Evolutionary conservation across 2,329 filamentous ascomycete species (phyloP).

Genomic region (Fusarium sacchari): DNA sequence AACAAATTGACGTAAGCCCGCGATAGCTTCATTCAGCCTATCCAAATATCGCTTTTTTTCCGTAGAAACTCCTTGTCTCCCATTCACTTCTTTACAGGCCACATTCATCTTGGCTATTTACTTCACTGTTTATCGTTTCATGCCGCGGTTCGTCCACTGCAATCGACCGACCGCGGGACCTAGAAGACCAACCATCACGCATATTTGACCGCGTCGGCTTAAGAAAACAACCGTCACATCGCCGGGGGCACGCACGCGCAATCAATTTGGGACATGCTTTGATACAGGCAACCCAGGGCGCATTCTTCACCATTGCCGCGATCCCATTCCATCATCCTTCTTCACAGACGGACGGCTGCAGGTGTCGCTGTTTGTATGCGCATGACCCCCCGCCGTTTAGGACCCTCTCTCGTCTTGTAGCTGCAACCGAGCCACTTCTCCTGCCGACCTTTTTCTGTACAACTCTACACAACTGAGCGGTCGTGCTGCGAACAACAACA

Average conservation of each 20-base stretch:
- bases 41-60: background rate
- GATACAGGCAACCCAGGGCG: constrained; percentile 33
- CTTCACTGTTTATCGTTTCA: constrained; percentile 18
- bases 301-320: constrained; percentile 29
- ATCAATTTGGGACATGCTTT: constrained; percentile 33
- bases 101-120: background rate
- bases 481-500: background rate
- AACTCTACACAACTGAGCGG: constrained; percentile 12
- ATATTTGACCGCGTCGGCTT: constrained; percentile 39
- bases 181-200: constrained; percentile 39
- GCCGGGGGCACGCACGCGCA: constrained; percentile 11
- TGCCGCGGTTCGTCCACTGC: constrained; percentile 41
- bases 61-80: background rate
- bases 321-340: constrained; percentile 25
- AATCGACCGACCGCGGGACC: constrained; percentile 41
- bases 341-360: constrained; percentile 16
- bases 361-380: constrained; percentile 28
- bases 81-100: background rate
- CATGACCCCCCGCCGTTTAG: constrained; percentile 23
- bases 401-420: constrained; percentile 11
- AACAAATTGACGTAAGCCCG: constrained; percentile 18
- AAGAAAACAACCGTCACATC: constrained; percentile 1
- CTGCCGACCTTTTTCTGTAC: constrained; percentile 6
- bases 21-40: constrained; percentile 24
- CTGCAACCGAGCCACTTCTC: constrained; percentile 18